Base-by-base conservation (phyloP, 352 stramenopile genomes). In the Phytophthora ohioensis region DNA sequence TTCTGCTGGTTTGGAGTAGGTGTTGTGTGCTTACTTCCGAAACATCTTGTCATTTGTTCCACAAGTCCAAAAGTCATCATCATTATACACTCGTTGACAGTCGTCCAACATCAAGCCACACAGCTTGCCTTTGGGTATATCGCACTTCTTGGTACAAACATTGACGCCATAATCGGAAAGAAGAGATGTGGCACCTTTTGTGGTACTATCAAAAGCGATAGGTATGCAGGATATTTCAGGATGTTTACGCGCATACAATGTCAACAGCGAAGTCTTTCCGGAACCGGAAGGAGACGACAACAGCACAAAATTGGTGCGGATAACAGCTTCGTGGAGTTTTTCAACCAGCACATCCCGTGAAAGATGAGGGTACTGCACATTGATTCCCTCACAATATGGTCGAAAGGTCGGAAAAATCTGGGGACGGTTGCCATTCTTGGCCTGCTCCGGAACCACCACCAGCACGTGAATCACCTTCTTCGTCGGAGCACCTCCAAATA, bases 81-180 rank as follows among this genome's bases (percentile, higher is more conserved):
- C 38, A n/a, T 43, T 1, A 1, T n/a, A 43, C 9, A 17, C 11
- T 3, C 11, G 6, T 8, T 43, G 1, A 3, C 1, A 1, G n/a
- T 43, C 38, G 38, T 43, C 38, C 38, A 43, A 13, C 38, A 43
- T 43, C 9, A 43, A 63, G 8, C 59, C 45, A 1, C 30, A 42
- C 27, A 56, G 3, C 47, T 63, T 57, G 54, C 35, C 42, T 17
- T 21, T 13, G 39, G 17, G 60, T 58, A 64, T 5, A 39, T 2
- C 0, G 9, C 38, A 53, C n/a, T 8, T 45, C 10, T 53, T 58
- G 0, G 11, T 13, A 43, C 38, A 43, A 13, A 17, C 9, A n/a
- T n/a, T 1, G 4, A 59, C 30, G 2, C 62, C 52, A 45, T 64
- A 8, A 0, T n/a, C 32, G 12, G 3, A 15, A 8, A 67, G 30